Percentiles rank a stretch among this genome's conserved stretches.
phyloP scores from a whole-genome alignment of 257 asterid species.

The Jaltomata sinuosa region DNA sequence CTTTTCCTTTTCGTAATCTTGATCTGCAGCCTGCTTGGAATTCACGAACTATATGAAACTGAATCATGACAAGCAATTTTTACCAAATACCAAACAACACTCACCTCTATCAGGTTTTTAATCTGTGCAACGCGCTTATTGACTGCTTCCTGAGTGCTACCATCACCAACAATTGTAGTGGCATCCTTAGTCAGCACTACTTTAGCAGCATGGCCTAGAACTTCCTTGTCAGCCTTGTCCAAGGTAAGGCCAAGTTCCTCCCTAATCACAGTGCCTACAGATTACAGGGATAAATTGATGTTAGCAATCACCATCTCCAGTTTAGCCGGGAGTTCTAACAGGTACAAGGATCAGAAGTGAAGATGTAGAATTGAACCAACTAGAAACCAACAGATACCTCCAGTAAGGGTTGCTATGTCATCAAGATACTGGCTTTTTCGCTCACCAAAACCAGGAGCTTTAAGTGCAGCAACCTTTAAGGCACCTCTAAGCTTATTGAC shows the following conservation, averaged over 20 bases:
- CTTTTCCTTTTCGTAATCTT: slow-evolving; percentile 88
- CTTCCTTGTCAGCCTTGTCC: slow-evolving; percentile 88
- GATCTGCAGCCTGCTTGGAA: slow-evolving; percentile 65
- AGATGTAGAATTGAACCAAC: background rate
- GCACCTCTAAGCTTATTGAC: slow-evolving; percentile 95
- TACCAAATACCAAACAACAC: background rate
- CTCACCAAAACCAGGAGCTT: slow-evolving; percentile 99
- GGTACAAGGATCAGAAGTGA: background rate
- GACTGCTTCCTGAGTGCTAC: slow-evolving; percentile 87
- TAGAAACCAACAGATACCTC: slow-evolving; percentile 43
- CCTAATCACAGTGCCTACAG: slow-evolving; percentile 84
- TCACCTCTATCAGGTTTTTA: slow-evolving; percentile 76
- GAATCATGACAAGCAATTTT: background rate
- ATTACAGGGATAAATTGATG: background rate
- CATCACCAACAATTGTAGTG: slow-evolving; percentile 95
- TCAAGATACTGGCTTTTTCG: slow-evolving; percentile 96
- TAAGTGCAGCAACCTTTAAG: slow-evolving; percentile 89
- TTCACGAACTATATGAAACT: background rate
- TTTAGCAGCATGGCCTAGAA: slow-evolving; percentile 93
- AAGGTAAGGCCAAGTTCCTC: slow-evolving; percentile 80
- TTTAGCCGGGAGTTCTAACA: background rate
- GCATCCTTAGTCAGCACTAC: slow-evolving; percentile 83
- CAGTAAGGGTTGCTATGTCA: slow-evolving; percentile 85
- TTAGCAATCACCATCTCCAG: background rate
- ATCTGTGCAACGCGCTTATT: slow-evolving; percentile 80